These are phyloP conservation scores for Zasmidium cellare DNA, from an alignment of 2,329 filamentous ascomycete species.

Conservation along the genomic window DNA sequence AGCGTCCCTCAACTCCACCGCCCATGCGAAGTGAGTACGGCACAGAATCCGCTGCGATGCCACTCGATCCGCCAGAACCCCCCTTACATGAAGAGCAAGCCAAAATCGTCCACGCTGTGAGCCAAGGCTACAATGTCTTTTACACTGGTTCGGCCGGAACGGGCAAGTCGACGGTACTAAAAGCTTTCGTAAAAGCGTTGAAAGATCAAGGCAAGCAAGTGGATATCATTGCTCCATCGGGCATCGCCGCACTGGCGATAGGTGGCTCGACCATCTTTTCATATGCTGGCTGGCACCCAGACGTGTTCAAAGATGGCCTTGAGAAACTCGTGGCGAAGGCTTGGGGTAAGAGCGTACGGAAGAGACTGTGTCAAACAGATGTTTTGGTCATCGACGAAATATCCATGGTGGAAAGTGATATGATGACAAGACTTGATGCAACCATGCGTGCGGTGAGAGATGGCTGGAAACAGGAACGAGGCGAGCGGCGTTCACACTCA, in stretches of 20 bases:
- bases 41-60: neutral
- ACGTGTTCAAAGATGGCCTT: constrained; percentile 44
- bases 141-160: constrained; percentile 64
- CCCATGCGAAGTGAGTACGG: neutral
- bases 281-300: constrained; percentile 58
- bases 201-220: constrained; percentile 40
- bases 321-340: constrained; percentile 26
- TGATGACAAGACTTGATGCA: constrained; percentile 53
- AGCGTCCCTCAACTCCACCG: neutral
- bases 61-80: neutral
- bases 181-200: constrained; percentile 47
- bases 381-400: constrained; percentile 67
- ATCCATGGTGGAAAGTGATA: constrained; percentile 61
- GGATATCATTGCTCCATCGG: constrained; percentile 59
- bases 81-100: constrained; percentile 5
- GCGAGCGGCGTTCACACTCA: neutral
- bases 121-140: constrained; percentile 60
- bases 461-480: constrained; percentile 1
- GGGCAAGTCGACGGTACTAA: constrained; percentile 59
- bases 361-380: constrained; percentile 40
- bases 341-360: constrained; percentile 37
- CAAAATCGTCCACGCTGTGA: constrained; percentile 2
- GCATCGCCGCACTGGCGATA: constrained; percentile 58
- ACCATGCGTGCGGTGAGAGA: constrained; percentile 44
- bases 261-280: constrained; percentile 57